Conservation (phyloP, 176 grass and related monocot species). For the Musa beccarii region DNA sequence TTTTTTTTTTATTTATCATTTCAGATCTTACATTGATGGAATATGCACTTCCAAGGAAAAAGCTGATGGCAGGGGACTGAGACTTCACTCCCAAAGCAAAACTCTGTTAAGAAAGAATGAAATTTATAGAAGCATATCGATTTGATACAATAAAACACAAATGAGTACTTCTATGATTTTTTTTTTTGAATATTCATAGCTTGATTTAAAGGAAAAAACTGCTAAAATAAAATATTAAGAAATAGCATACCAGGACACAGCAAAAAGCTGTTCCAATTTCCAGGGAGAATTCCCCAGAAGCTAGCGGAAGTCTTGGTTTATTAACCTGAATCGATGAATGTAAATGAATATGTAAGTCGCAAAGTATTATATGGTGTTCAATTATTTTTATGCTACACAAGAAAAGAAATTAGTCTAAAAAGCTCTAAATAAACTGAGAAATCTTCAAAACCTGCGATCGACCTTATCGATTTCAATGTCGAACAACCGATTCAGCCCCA, state of each 20-base stretch:
- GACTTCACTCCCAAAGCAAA: constrained; percentile 55
- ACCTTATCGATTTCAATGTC: constrained; percentile 87
- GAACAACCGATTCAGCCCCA: constrained; percentile 71
- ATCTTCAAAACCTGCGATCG: neutral
- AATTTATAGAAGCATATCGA: neutral
- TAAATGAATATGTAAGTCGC: too few relatives aligned
- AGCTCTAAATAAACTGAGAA: neutral
- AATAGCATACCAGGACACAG: constrained; percentile 43
- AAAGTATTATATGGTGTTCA: too few relatives aligned
- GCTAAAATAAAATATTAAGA: neutral
- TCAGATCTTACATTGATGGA: constrained; percentile 56
- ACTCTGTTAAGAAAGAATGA: constrained; percentile 32
- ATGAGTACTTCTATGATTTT: neutral
- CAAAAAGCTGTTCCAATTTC: constrained; percentile 32
- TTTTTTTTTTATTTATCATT: too few relatives aligned
- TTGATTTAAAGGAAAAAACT: neutral
- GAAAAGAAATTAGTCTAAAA: neutral
- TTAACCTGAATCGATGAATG: constrained; percentile 39
- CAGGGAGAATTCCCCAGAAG: constrained; percentile 59
- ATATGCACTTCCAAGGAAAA: constrained; percentile 87
- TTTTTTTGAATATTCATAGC: neutral
- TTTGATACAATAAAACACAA: neutral
- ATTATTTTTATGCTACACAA: too few relatives aligned
- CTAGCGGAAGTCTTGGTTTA: constrained; percentile 68
- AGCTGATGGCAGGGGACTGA: constrained; percentile 46